Evolutionary conservation across 2,329 filamentous ascomycete species (phyloP).

Genomic region (Epichloe gansuensis): DNA sequence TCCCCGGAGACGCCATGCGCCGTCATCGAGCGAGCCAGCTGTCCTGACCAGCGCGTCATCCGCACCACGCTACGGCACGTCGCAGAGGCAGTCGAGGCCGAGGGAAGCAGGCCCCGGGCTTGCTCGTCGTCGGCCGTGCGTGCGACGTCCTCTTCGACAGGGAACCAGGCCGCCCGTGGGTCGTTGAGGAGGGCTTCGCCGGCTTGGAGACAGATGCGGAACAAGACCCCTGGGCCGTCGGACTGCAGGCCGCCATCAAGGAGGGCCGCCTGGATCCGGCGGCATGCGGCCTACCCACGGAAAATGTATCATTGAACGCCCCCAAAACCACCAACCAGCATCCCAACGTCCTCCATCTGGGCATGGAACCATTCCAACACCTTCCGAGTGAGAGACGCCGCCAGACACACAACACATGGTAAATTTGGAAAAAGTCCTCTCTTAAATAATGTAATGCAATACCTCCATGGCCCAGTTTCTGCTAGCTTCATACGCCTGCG

Average conservation of each 20-base stretch:
- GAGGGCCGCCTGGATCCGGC: not conserved
- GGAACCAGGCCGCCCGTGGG: conserved; percentile 55
- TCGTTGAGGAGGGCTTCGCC: conserved; percentile 76
- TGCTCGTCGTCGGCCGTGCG: conserved; percentile 73
- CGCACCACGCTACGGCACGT: conserved; percentile 74
- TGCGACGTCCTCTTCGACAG: conserved; percentile 63
- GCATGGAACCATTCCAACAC: too few species aligned
- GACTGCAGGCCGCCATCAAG: not conserved
- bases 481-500: not conserved
- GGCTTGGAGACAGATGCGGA: conserved; percentile 58
- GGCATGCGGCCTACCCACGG: too few species aligned
- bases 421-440: too few species aligned
- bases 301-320: too few species aligned
- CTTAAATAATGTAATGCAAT: too few species aligned
- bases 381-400: too few species aligned
- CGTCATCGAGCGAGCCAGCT: conserved; percentile 86
- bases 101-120: conserved; percentile 82
- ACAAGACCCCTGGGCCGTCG: not conserved
- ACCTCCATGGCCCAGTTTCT: not conserved
- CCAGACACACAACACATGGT: too few species aligned
- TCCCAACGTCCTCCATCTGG: too few species aligned
- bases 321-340: too few species aligned
- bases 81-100: conserved; percentile 70
- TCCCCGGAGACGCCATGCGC: conserved; percentile 82
- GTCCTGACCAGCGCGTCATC: conserved; percentile 86